These are phyloP conservation scores for Ploettnerulaceae sp. DNA, from an alignment of 2,329 filamentous ascomycete genomes.

Conservation along the genomic window DNA sequence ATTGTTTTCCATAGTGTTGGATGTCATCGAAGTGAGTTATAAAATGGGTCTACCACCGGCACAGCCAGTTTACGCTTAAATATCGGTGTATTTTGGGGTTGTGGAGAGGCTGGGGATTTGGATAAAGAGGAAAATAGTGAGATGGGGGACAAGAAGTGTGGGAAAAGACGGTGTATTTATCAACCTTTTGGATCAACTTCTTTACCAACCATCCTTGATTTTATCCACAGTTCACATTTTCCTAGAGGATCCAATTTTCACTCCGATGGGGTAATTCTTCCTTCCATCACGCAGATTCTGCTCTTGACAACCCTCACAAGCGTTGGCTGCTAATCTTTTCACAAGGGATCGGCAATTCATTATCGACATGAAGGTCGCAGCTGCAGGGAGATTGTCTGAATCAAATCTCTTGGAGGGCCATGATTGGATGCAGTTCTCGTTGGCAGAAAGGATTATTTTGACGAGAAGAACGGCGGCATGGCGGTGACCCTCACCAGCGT, in stretches of 20 bases:
- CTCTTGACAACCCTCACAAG: constrained; percentile 1
- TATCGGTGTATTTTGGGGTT: neutral
- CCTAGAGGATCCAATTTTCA: constrained; percentile 5
- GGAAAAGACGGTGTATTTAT: constrained; percentile 1
- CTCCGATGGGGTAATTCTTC: constrained; percentile 3
- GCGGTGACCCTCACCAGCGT: constrained; percentile 15
- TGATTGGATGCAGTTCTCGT: constrained; percentile 12
- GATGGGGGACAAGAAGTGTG: neutral
- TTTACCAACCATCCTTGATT: neutral
- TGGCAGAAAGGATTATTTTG: constrained; percentile 12
- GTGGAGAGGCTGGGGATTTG: neutral
- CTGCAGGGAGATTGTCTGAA: constrained; percentile 5
- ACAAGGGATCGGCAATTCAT: constrained; percentile 15
- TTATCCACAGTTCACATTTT: constrained; percentile 4
- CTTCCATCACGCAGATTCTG: neutral
- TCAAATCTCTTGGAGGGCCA: neutral
- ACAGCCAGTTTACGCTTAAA: neutral
- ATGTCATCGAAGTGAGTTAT: neutral
- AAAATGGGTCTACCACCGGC: constrained; percentile 1
- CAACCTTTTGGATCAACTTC: constrained; percentile 1
- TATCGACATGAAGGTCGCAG: neutral
- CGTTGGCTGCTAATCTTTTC: neutral
- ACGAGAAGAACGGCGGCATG: constrained; percentile 12
- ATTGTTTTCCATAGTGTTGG: constrained; percentile 6
- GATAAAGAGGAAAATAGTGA: neutral